Conservation (phyloP, 2,329 filamentous ascomycete species). For the Nakataea oryzae region DNA sequence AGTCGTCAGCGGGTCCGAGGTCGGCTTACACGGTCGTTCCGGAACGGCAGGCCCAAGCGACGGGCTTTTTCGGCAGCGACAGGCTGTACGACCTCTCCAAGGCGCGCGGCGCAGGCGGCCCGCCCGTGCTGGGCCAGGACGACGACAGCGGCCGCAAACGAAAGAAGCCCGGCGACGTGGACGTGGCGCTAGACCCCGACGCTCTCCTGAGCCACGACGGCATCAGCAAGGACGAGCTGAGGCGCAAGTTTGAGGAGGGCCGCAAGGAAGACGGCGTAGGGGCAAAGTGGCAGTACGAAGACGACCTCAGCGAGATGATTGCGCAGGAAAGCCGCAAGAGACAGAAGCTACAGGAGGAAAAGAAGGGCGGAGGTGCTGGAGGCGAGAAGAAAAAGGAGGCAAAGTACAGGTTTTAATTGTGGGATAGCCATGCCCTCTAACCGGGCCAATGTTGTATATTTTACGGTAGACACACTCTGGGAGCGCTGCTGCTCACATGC, state of each 20-base stretch:
- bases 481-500: too few relatives aligned
- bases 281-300: constrained; percentile 64
- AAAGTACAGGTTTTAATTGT: constrained; percentile 36
- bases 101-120: constrained; percentile 27
- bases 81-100: constrained; percentile 77
- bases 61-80: constrained; percentile 95
- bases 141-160: constrained; percentile 65
- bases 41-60: constrained; percentile 73
- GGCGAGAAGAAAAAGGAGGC: constrained; percentile 46
- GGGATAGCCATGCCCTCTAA: neutral
- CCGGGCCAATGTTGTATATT: neutral
- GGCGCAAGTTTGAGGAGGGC: constrained; percentile 68
- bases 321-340: constrained; percentile 85
- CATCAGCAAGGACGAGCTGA: constrained; percentile 72
- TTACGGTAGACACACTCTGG: too few relatives aligned
- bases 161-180: constrained; percentile 94
- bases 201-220: constrained; percentile 63
- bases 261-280: constrained; percentile 55
- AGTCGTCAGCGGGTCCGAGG: constrained; percentile 56
- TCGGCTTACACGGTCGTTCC: constrained; percentile 84
- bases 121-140: constrained; percentile 71
- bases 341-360: constrained; percentile 78
- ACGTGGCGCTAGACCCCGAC: constrained; percentile 85
- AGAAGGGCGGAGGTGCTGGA: constrained; percentile 28
- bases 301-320: constrained; percentile 94